Evolutionary conservation across 2,329 filamentous ascomycete species (phyloP).

Genomic region (Hypoxylon sp.): DNA sequence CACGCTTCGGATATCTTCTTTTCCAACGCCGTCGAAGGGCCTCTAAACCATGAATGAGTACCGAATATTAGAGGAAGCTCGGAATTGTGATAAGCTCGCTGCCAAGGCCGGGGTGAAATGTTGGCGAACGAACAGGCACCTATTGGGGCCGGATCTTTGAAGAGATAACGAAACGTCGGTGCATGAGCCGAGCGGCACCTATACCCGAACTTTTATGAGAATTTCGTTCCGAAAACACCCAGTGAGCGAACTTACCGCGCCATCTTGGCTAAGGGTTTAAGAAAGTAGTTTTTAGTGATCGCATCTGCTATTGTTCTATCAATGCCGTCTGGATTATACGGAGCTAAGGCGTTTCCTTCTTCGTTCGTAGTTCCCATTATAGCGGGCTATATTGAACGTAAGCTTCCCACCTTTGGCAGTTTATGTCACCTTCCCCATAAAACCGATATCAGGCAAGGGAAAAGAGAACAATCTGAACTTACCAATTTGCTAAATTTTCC

Average conservation of each 20-base stretch:
- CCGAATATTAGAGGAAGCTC: slow-evolving; percentile 16
- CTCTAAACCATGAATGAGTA: slow-evolving; percentile 22
- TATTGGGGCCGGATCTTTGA: not conserved
- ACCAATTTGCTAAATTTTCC: slow-evolving; percentile 17
- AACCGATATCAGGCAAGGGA: not conserved
- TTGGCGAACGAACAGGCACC: slow-evolving; percentile 1
- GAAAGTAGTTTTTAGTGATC: slow-evolving; percentile 3
- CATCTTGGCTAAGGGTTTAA: not conserved
- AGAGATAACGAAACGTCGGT: slow-evolving; percentile 1
- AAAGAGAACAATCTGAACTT: not conserved
- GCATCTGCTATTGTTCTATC: not conserved
- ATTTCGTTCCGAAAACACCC: not conserved
- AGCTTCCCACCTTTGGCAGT: not conserved
- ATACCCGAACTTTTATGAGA: not conserved
- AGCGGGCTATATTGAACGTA: slow-evolving; percentile 8
- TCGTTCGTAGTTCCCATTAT: slow-evolving; percentile 14
- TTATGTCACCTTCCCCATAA: not conserved
- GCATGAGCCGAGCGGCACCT: slow-evolving; percentile 2
- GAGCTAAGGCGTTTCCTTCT: slow-evolving; percentile 17
- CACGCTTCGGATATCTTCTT: slow-evolving; percentile 9
- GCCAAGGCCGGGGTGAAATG: slow-evolving; percentile 8
- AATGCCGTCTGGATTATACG: slow-evolving; percentile 8
- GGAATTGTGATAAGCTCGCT: slow-evolving; percentile 4
- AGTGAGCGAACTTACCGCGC: not conserved
- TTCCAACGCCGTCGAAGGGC: slow-evolving; percentile 6